Percentiles rank a stretch among this genome's conserved stretches.
Evolutionary conservation across 352 stramenopile genomes (phyloP).

Genomic region (Peronospora tabacina): DNA sequence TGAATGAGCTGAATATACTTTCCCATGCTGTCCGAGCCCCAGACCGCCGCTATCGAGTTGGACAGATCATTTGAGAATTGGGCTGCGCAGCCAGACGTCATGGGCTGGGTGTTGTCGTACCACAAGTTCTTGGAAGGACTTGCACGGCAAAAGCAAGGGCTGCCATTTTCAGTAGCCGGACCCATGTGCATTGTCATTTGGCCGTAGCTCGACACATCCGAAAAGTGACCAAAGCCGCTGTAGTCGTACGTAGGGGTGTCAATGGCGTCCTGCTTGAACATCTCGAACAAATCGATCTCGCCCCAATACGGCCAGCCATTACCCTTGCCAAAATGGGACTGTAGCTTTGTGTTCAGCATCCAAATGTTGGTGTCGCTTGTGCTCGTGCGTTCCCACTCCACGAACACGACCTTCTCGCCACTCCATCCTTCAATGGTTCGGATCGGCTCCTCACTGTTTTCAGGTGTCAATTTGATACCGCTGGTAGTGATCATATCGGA

Average conservation of each 20-base stretch:
- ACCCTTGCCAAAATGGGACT: conserved; percentile 43
- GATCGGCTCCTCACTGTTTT: conserved; percentile 49
- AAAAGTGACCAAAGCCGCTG: conserved; percentile 33
- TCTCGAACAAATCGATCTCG: conserved; percentile 77
- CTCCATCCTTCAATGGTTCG: conserved; percentile 55
- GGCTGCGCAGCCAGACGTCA: conserved; percentile 59
- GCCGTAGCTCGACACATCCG: conserved; percentile 45
- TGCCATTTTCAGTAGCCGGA: conserved; percentile 28
- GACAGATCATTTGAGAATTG: conserved; percentile 49
- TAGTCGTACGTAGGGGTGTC: conserved; percentile 42
- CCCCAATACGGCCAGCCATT: conserved; percentile 72
- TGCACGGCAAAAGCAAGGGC: conserved; percentile 52
- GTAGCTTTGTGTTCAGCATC: conserved; percentile 76
- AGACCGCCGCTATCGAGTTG: conserved; percentile 66
- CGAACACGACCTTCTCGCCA: conserved; percentile 61
- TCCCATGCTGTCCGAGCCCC: conserved; percentile 46
- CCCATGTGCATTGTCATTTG: conserved; percentile 73
- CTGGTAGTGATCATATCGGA: conserved; percentile 39
- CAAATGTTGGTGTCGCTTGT: conserved; percentile 78
- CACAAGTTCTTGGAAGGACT: conserved; percentile 39
- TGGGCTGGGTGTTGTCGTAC: conserved; percentile 50
- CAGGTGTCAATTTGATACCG: conserved; percentile 47
- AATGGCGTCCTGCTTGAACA: conserved; percentile 62
- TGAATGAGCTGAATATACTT: conserved; percentile 69
- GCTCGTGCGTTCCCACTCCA: conserved; percentile 58